Base-by-base conservation (phyloP, 768 basidiomycete genomes). In the Podaxis sp. region DNA sequence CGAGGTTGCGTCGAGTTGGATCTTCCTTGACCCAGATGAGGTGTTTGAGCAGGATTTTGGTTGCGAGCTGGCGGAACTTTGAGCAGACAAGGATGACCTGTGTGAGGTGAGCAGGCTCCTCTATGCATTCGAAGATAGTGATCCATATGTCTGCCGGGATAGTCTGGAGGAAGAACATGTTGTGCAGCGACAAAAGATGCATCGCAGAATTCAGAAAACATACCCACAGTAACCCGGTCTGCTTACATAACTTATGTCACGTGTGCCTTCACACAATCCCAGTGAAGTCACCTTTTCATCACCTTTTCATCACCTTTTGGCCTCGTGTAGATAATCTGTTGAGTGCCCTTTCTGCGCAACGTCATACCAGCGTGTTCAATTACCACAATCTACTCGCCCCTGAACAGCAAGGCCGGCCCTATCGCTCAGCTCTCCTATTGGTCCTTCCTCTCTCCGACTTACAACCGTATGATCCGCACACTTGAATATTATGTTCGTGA, bases 91-190 rank as follows among this genome's bases (percentile, higher is more conserved):
- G 66, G 28, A 70, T 65, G 10, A 75, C 54, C 11, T 58, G 37
- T 2, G 68, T 66, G 12, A 75, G 68, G 3, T 68, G 60, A 0
- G 65, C 38, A 2, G 73, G 70, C 1, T 65, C 64, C 0, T 63
- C 49, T 12, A 73, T 56, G 11, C 67, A 56, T 51, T 73, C 72
- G 56, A 75, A 75, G 13, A 75, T 65, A 24, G 68, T 67, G 13
- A 75, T 71, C 72, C 72, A 75, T n/a, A 75, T 65, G 56, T 75
- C 74, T 53, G 72, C 74, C 3, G 71, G 68, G 10, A 75, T 68
- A 12, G 61, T 49, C 36, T 65, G 60, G 38, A 68, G 59, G 50
- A 50, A 56, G 54, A 57, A 54, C 60, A 62, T 57, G 64, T 59
- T 56, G 62, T 55, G 13, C 48, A 62, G 20, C 60, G 58, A 38